Evolutionary conservation across 1,284 basidiomycete genomes (phyloP), one percentile per base, ranked within the genome.

Genomic region (Fomitopsis pinicola): DNA sequence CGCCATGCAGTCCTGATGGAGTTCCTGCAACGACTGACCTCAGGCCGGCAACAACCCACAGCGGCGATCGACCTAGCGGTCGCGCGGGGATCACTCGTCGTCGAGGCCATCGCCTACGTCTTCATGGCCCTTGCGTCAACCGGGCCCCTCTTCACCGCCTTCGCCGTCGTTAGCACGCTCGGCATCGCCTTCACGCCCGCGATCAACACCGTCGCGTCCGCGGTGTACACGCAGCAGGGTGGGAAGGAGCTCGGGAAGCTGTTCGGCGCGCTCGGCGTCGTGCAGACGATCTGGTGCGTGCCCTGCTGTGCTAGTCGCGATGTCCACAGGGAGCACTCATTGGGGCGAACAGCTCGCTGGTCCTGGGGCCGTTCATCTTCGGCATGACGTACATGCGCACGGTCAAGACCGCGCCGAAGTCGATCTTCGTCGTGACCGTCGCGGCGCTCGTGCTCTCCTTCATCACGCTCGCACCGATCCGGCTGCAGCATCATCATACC

Each of bases 231-330:
- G 35, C 73, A 75, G 35, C 75, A 76, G 19, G 81, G 78, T 1
- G 80, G 82, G 3, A 75, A 64, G n/a, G 87, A 89, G 69, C 72
- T 77, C 3, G 90, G 88, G 1, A 78, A 77, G 63, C 76, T 94
- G 14, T 92, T 92, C 68, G 91, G 91, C 15, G 87, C 84, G 1
- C 67, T 93, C 61, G 85, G 85, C 61, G 88, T 93, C 42, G 68
- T 92, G 15, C 83, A 88, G 64, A 80, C 87, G 2, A 68, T 92
- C 33, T 77, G 81, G 89, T 89, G 63, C 42, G 83, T 71, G n/a
- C 17, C n/a, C 19, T 38, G 48, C 10, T 50, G 30, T n/a, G 30
- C 44, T 58, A 58, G 7, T 10, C 59, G 14, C 28, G 28, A 15
- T 26, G 26, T 35, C 8, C 1, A 0, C 30, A 5, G 26, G 17